Evolutionary conservation across 257 asterid species (phyloP).

Genomic region (Scutellaria baicalensis): DNA sequence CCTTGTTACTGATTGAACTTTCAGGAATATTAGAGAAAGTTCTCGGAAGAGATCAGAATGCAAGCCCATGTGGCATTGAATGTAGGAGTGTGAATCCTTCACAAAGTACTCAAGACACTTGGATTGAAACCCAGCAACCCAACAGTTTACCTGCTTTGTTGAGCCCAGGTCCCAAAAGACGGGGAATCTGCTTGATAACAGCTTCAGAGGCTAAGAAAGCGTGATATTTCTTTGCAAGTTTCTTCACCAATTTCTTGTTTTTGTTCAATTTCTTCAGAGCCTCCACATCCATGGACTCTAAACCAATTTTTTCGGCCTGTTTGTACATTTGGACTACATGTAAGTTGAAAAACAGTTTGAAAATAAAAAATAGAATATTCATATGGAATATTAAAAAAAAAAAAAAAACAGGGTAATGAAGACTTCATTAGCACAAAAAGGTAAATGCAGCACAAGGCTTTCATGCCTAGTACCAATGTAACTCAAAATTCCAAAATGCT

Average conservation of each 20-base stretch:
- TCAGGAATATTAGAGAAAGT: not conserved
- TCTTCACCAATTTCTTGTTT: slow-evolving; percentile 48
- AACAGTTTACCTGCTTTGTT: slow-evolving; percentile 43
- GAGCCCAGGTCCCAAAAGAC: slow-evolving; percentile 49
- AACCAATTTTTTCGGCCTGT: slow-evolving; percentile 42
- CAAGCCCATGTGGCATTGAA: not conserved
- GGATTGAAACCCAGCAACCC: not conserved
- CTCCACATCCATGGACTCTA: slow-evolving; percentile 53
- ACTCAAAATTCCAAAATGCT: not conserved
- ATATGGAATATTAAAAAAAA: no score
- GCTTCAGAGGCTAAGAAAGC: slow-evolving; percentile 51
- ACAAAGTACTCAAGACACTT: not conserved
- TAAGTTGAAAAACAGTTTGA: not conserved
- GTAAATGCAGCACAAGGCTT: not conserved
- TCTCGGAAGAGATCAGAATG: not conserved
- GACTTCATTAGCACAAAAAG: no score
- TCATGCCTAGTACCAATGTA: not conserved
- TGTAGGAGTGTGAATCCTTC: not conserved
- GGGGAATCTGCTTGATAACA: slow-evolving; percentile 49
- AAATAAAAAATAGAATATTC: no score
- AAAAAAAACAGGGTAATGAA: no score
- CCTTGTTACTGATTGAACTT: not conserved
- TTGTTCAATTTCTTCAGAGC: slow-evolving; percentile 44
- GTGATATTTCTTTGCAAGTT: slow-evolving; percentile 48
- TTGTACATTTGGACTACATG: not conserved